Evolutionary conservation across 768 basidiomycete species (phyloP).

Genomic region (Agrocybe praecox): DNA sequence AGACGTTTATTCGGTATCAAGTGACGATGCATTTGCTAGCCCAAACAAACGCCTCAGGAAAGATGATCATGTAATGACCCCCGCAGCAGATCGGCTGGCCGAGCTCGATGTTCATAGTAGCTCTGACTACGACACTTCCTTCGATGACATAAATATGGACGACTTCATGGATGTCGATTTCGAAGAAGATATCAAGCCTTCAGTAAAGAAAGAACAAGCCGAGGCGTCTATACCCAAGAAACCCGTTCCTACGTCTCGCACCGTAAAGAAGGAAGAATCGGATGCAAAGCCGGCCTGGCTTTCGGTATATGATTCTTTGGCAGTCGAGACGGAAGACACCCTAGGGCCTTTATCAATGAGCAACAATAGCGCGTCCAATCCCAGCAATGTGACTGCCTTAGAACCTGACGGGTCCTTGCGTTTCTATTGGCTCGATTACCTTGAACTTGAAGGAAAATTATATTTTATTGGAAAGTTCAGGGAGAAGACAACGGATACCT

Average conservation of each 20-base stretch:
- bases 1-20: conserved; percentile 39
- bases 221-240: conserved; percentile 27
- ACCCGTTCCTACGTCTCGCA: conserved; percentile 11
- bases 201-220: conserved; percentile 31
- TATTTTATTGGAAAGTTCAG: conserved; percentile 92
- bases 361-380: conserved; percentile 30
- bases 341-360: conserved; percentile 49
- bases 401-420: conserved; percentile 84
- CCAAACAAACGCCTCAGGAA: conserved; percentile 68
- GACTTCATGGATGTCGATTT: conserved; percentile 65
- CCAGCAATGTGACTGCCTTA: conserved; percentile 56
- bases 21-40: conserved; percentile 66
- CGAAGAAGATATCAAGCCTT: conserved; percentile 39
- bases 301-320: conserved; percentile 72
- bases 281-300: conserved; percentile 65
- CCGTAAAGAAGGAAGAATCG: conserved; percentile 43
- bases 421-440: conserved; percentile 97
- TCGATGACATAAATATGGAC: conserved; percentile 62
- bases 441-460: conserved; percentile 82
- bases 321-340: conserved; percentile 60
- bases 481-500: conserved; percentile 68
- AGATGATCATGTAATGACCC: conserved; percentile 47
- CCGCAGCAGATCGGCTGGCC: conserved; percentile 59
- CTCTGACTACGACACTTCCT: conserved; percentile 45
- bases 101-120: conserved; percentile 60